phyloP scores from a whole-genome alignment of 176 grass and related monocot genomes.

The Eragrostis curvula region DNA sequence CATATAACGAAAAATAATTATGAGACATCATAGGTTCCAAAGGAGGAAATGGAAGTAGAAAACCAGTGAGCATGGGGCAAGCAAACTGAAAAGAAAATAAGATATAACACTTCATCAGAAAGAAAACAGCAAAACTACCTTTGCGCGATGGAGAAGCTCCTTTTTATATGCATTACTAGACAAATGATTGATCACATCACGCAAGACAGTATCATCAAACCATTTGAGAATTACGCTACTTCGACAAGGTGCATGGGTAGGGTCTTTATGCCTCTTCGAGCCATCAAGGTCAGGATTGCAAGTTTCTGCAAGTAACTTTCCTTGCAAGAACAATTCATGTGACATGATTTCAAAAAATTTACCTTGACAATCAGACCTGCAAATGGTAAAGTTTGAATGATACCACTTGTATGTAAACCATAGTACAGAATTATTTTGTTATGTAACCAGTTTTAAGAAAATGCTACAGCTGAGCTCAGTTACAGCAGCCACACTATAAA shows the following conservation, averaged over 20 bases:
- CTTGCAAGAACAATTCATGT: slow-evolving; percentile 83
- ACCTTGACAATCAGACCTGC: slow-evolving; percentile 70
- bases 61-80: too few species aligned
- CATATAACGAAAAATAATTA: neutral
- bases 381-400: slow-evolving; percentile 37
- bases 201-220: slow-evolving; percentile 55
- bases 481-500: neutral
- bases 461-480: neutral
- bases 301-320: slow-evolving; percentile 55
- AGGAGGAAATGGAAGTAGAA: neutral
- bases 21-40: neutral
- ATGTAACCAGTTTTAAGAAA: slow-evolving; percentile 7
- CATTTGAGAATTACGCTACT: slow-evolving; percentile 56
- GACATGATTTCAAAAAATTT: slow-evolving; percentile 80
- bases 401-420: slow-evolving; percentile 2
- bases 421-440: neutral
- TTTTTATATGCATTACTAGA: slow-evolving; percentile 57
- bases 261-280: slow-evolving; percentile 45
- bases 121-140: slow-evolving; percentile 49
- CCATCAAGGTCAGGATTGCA: slow-evolving; percentile 17
- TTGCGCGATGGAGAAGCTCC: slow-evolving; percentile 70
- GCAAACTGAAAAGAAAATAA: slow-evolving; percentile 14
- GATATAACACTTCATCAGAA: slow-evolving; percentile 13
- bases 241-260: slow-evolving; percentile 34
- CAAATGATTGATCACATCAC: slow-evolving; percentile 62